Evolutionary conservation across 495 filamentous ascomycete species (phyloP).

Genomic region (Staphylotrichum tortipilum): DNA sequence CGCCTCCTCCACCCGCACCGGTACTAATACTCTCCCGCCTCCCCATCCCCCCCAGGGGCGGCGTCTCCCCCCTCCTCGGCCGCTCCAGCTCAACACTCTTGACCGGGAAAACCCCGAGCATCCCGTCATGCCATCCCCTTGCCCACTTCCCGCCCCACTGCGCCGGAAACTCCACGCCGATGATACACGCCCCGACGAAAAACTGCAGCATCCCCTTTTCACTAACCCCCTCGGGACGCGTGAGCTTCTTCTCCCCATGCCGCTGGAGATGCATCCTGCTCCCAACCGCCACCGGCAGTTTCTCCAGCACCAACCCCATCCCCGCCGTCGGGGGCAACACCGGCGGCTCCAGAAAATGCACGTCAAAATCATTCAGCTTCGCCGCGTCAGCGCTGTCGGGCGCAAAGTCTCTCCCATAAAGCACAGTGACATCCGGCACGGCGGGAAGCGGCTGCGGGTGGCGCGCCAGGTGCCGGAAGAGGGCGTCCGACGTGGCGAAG

Average conservation of each 20-base stretch:
- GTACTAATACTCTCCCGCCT: too few species aligned
- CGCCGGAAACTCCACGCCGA: conserved; percentile 38
- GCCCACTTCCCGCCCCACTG: conserved; percentile 41
- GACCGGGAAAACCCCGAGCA: conserved; percentile 31
- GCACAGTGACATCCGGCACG: conserved; percentile 31
- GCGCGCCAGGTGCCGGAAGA: conserved; percentile 33
- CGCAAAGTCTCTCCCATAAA: conserved; percentile 21
- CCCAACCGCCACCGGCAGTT: conserved; percentile 30
- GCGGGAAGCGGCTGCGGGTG: conserved; percentile 35
- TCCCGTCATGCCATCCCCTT: conserved; percentile 39
- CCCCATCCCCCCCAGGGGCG: conserved; percentile 13
- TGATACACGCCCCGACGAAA: conserved; percentile 32
- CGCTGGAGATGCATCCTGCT: conserved; percentile 23
- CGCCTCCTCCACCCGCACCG: too few species aligned
- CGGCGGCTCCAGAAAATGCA: conserved; percentile 34
- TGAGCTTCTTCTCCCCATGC: conserved; percentile 23
- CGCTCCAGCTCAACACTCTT: conserved; percentile 24
- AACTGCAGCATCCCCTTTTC: conserved; percentile 27
- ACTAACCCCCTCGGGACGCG: conserved; percentile 26
- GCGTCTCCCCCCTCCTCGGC: conserved; percentile 28
- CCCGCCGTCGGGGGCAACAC: conserved; percentile 12
- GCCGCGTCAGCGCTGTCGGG: neutral
- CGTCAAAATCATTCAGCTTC: conserved; percentile 33
- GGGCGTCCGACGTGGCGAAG: conserved; percentile 31
- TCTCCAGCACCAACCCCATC: too few species aligned